Base-by-base conservation (phyloP, 2,329 filamentous ascomycete genomes). In the Trichoderma sp. region DNA sequence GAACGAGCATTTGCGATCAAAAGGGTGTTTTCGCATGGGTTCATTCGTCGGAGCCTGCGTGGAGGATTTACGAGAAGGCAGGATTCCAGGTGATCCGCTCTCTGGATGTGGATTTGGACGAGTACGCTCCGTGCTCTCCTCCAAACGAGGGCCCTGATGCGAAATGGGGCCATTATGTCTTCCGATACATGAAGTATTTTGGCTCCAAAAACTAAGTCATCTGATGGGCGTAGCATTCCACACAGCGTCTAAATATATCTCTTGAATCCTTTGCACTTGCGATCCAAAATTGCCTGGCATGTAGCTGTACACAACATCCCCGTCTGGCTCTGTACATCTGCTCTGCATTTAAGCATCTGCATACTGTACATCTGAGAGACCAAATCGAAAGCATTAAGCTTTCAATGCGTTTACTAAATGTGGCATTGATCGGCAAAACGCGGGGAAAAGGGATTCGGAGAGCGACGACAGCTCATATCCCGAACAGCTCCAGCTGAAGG, bases 81-180 rank as follows among this genome's bases (percentile, higher is more conserved):
- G 78, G 77, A 1, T 80, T 78, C 55, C 72, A 74, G 59, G 70
- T 75, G 8, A 74, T 76, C 8, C 75, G 76, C 7, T 72, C 59
- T 16, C 72, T 79, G 19, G 75, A 76, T 16, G 47, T 80, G 16
- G 73, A 78, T 57, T 65, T 80, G 71, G 78, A 80, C 65, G 72
- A 76, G 29, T 79, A 77, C 70, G 76, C 75, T 21, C 71, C 71
- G 7, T 72, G 72, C 52, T 70, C 74, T 11, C 74, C 74, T 35
- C 73, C 75, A 14, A 69, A 71, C 19, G 73, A 76, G 52, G 74
- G 75, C 2, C 70, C 69, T 5, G 71, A 69, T 14, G 74, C 72
- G 6, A 76, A 73, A 70, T 79, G 78, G 78, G 77, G 77, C 2
- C 71, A 73, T 31, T 80, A 80, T 69, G 74, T 75, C 3, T 79